phyloP scores from a whole-genome alignment of 2,329 filamentous ascomycete species.

The Colletotrichum costaricense region DNA sequence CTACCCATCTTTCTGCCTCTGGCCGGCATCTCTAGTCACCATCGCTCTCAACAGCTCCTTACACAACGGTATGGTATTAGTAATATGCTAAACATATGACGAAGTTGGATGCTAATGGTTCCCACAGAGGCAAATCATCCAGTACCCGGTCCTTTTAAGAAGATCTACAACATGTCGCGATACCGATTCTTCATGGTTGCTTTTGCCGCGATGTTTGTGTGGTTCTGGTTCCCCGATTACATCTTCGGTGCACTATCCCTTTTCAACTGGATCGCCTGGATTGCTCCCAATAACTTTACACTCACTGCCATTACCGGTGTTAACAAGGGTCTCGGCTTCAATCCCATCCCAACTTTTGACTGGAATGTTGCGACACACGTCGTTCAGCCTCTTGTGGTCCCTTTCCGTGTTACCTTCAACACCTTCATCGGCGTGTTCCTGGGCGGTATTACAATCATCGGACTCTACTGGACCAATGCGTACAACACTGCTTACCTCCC shows the following conservation, averaged over 20 bases:
- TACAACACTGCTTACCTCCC: slow-evolving; percentile 52
- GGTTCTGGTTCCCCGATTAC: slow-evolving; percentile 63
- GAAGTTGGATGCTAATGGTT: not conserved
- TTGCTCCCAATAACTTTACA: slow-evolving; percentile 52
- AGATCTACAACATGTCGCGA: slow-evolving; percentile 48
- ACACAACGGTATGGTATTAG: slow-evolving; percentile 47
- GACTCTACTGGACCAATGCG: slow-evolving; percentile 46
- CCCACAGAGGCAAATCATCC: slow-evolving; percentile 38
- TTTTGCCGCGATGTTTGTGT: slow-evolving; percentile 59
- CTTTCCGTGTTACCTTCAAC: slow-evolving; percentile 45
- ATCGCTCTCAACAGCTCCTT: slow-evolving; percentile 57
- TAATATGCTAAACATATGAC: not conserved
- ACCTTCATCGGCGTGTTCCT: slow-evolving; percentile 45
- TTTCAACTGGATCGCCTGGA: slow-evolving; percentile 65
- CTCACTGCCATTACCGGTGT: slow-evolving; percentile 49
- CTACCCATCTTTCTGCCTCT: slow-evolving; percentile 60
- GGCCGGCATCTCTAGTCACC: slow-evolving; percentile 60
- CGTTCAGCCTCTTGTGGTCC: slow-evolving; percentile 45
- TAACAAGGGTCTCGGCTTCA: slow-evolving; percentile 51
- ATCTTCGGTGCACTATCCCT: slow-evolving; percentile 57
- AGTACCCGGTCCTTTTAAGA: slow-evolving; percentile 45
- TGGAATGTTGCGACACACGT: slow-evolving; percentile 50
- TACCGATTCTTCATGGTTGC: slow-evolving; percentile 55
- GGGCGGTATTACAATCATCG: slow-evolving; percentile 43
- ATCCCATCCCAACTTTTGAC: slow-evolving; percentile 52